A percentile compares a stretch with the other conserved stretches of the same genome.
Evolutionary conservation across 1,284 basidiomycete species (phyloP).

Genomic region (Leccinum subrobustum): DNA sequence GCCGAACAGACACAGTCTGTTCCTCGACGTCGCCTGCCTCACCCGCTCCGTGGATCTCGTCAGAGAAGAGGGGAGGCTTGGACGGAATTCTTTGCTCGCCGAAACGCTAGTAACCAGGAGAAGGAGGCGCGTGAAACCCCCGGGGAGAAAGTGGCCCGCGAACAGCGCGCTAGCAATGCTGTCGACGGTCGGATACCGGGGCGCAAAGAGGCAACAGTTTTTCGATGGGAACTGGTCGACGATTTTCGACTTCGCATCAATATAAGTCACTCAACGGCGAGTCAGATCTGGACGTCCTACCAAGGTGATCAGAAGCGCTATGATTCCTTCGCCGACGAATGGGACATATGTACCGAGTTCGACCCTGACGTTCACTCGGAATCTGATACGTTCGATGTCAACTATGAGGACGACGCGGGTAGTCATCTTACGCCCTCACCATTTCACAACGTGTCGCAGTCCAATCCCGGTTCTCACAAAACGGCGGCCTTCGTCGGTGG

Average conservation of each 20-base stretch:
- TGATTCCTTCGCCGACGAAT: too few relatives aligned
- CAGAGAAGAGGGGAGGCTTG: background rate
- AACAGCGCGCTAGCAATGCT: background rate
- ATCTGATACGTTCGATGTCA: too few relatives aligned
- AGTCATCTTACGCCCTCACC: too few relatives aligned
- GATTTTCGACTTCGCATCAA: background rate
- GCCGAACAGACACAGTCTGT: background rate
- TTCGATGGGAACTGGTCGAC: background rate
- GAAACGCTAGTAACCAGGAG: background rate
- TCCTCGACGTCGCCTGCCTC: background rate
- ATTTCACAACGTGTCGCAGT: too few relatives aligned
- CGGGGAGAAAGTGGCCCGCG: background rate
- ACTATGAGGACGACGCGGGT: too few relatives aligned
- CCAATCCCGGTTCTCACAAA: too few relatives aligned
- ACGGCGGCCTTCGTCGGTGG: too few relatives aligned
- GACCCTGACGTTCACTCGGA: too few relatives aligned
- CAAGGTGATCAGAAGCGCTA: constrained; percentile 2
- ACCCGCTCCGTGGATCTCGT: background rate
- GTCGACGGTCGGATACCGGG: background rate
- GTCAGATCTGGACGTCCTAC: constrained; percentile 1
- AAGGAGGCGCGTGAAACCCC: background rate
- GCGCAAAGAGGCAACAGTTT: background rate
- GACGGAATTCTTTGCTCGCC: background rate
- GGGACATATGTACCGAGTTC: too few relatives aligned
- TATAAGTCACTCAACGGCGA: background rate